Conservation (phyloP, 1,284 basidiomycete species). For the Calocybe gambosa region DNA sequence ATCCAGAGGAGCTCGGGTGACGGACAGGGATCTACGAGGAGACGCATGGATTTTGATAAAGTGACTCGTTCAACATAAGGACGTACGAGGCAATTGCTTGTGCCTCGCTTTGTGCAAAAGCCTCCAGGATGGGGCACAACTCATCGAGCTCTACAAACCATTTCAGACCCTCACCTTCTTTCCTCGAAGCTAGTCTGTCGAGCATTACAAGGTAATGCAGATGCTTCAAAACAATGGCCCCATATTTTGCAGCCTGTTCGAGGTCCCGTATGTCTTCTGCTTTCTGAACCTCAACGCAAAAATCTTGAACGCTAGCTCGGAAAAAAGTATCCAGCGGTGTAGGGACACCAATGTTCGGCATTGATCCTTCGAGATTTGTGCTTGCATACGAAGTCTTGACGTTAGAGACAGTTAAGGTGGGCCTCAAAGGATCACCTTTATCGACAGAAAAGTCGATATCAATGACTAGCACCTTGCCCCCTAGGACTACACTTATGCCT, state of each 20-base stretch:
- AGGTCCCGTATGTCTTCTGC: conserved; percentile 44
- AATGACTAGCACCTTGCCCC: conserved; percentile 70
- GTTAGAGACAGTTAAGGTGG: conserved; percentile 39
- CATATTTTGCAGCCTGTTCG: conserved; percentile 42
- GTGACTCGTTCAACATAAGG: not conserved
- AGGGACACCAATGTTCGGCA: conserved; percentile 42
- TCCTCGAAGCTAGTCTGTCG: conserved; percentile 53
- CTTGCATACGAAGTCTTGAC: conserved; percentile 72
- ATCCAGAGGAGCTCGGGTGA: conserved; percentile 48
- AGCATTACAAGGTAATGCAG: conserved; percentile 67
- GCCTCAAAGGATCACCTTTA: conserved; percentile 27
- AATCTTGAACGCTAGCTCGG: conserved; percentile 44
- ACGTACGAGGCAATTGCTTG: conserved; percentile 47
- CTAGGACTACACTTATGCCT: conserved; percentile 54
- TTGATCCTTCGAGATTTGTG: conserved; percentile 35
- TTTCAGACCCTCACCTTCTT: conserved; percentile 57
- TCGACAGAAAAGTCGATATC: conserved; percentile 61
- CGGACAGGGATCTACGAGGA: conserved; percentile 29
- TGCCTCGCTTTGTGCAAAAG: conserved; percentile 49
- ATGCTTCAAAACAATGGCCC: conserved; percentile 43
- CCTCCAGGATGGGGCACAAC: conserved; percentile 42
- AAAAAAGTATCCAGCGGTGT: conserved; percentile 59
- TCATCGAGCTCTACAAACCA: conserved; percentile 68
- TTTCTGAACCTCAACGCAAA: conserved; percentile 57
- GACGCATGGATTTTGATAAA: conserved; percentile 1